Percentiles rank a stretch among this genome's conserved stretches.
phyloP scores from a whole-genome alignment of 2,329 filamentous ascomycete species.

The Colletotrichum siamense region DNA sequence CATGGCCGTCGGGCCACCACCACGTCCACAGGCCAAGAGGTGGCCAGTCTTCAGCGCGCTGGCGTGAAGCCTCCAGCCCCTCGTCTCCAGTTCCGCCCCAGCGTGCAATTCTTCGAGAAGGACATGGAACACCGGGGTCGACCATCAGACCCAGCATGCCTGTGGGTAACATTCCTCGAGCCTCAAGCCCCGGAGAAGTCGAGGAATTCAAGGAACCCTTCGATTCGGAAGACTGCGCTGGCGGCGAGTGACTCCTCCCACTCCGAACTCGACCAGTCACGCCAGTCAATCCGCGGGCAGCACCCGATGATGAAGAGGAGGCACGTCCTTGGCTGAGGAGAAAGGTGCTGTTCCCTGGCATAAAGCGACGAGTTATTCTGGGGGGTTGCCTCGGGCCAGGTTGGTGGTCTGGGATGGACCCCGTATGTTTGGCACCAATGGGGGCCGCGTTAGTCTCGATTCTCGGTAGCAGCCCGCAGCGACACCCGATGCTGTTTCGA shows the following conservation, averaged over 20 bases:
- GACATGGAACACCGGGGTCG: slow-evolving; percentile 1
- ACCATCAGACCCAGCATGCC: neutral
- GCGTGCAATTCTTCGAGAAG: slow-evolving; percentile 15
- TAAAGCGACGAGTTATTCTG: neutral
- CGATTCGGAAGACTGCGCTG: neutral
- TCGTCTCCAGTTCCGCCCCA: neutral
- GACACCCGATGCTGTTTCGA: neutral
- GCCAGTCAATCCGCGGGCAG: neutral
- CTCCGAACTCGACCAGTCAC: neutral
- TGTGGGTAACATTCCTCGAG: slow-evolving; percentile 1
- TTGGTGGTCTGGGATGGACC: slow-evolving; percentile 1
- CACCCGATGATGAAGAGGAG: neutral
- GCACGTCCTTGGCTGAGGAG: neutral
- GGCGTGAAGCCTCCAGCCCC: neutral
- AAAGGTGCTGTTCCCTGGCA: neutral
- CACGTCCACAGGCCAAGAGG: neutral
- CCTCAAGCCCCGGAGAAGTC: neutral
- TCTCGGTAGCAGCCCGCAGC: slow-evolving; percentile 4
- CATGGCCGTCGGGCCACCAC: neutral
- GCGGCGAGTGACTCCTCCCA: neutral
- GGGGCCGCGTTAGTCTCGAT: slow-evolving; percentile 7
- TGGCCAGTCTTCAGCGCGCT: neutral
- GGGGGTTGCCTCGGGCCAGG: neutral
- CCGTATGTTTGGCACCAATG: neutral
- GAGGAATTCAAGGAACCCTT: neutral